Evolutionary conservation across 2,329 filamentous ascomycete species (phyloP), one percentile per base, ranked within the genome.

Genomic region (Penicillium sp.): DNA sequence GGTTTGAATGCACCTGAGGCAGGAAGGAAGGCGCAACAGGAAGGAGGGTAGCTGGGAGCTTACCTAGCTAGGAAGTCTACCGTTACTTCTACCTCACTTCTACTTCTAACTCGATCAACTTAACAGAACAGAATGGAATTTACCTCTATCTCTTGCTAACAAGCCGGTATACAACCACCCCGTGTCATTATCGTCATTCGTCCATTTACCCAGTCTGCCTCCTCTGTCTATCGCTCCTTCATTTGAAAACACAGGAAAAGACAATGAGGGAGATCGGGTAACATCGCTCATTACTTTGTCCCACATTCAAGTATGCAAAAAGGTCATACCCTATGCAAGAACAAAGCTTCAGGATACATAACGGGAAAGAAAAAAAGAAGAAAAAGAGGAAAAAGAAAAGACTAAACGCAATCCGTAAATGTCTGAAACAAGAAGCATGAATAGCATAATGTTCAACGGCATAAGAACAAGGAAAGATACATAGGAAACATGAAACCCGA

Each of bases 201-300:
- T 65, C 62, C 66, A 60, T 56, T 57, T 49, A 38, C 63, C 63
- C 56, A 62, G 64, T 59, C 57, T 63, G 62, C 57, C 57, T 63
- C 57, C 58, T 60, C 53, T 61, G 59, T 61, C 59, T 59, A 60
- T 61, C 57, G 30, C 28, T 59, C 40, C 46, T 45, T 55, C 35
- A 40, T 21, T 38, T 42, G 48, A 51, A 55, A 45, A 55, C 48
- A 40, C 42, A 57, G 61, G 58, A 61, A 59, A 64, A 59, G 60
- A 62, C 55, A 63, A 56, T 52, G 53, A 59, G 61, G 59, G 61
- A 61, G 57, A 61, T 64, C 62, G 66, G 65, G 66, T 63, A 68
- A 69, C 61, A 68, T 52, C 59, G 68, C 65, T 70, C 66, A 68
- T 62, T 69, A 68, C 71, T 71, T 73, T 64, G 66, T 66, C 65